Conservation (phyloP, 75 land plant genomes). For the Pseudotsuga menziesii region DNA sequence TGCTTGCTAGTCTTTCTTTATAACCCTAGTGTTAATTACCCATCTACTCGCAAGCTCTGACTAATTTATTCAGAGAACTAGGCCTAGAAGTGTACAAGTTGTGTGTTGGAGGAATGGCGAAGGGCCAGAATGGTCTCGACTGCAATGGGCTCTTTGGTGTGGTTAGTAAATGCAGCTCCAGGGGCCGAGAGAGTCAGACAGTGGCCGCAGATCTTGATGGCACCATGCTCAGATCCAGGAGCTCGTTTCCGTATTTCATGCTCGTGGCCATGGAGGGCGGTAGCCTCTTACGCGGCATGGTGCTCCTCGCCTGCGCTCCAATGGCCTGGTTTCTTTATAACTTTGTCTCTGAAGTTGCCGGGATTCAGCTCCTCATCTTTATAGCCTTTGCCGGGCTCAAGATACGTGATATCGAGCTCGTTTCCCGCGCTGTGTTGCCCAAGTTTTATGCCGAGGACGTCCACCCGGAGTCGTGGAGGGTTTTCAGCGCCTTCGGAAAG, state of each 20-base stretch:
- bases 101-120: neutral
- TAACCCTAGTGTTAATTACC: neutral
- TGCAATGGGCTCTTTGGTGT: conserved; percentile 12
- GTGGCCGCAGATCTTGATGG: conserved; percentile 86
- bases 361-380: conserved; percentile 54
- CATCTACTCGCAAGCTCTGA: neutral
- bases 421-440: conserved; percentile 76
- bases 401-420: conserved; percentile 62
- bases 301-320: conserved; percentile 60
- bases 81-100: neutral
- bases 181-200: conserved; percentile 49
- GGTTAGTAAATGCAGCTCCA: conserved; percentile 52
- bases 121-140: neutral
- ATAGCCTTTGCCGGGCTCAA: conserved; percentile 73
- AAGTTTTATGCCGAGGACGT: conserved; percentile 90
- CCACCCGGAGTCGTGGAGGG: conserved; percentile 69
- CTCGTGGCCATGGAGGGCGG: conserved; percentile 91
- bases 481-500: conserved; percentile 69
- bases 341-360: conserved; percentile 58
- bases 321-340: conserved; percentile 47
- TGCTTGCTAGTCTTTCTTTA: no score
- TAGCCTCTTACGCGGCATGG: conserved; percentile 38
- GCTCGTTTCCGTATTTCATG: conserved; percentile 89
- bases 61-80: neutral
- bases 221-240: conserved; percentile 65